These are phyloP conservation scores for Coemansia sp. DNA, from an alignment of 192 early-diverging fungal species.

Conservation along the genomic window DNA sequence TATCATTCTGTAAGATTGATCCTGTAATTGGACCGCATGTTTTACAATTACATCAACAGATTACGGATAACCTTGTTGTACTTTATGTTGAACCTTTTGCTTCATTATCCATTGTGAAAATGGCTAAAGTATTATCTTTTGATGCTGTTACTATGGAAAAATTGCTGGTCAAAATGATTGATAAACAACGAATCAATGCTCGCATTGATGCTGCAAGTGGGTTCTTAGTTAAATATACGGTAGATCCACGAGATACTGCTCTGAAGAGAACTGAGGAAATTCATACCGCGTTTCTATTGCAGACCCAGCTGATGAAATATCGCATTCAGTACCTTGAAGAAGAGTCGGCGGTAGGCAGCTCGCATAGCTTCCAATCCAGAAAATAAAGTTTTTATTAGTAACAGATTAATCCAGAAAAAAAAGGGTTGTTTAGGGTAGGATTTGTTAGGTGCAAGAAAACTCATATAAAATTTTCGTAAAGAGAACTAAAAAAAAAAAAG, in stretches of 20 bases:
- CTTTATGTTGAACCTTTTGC: constrained; percentile 44
- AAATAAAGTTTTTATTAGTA: background rate
- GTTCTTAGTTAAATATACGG: constrained; percentile 29
- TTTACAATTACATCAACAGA: constrained; percentile 6
- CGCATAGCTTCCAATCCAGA: background rate
- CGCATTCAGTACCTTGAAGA: constrained; percentile 46
- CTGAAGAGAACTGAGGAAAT: constrained; percentile 30
- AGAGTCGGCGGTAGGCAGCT: constrained; percentile 9
- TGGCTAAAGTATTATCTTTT: constrained; percentile 37
- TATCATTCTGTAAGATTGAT: constrained; percentile 37
- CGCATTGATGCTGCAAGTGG: constrained; percentile 42
- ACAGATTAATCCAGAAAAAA: background rate
- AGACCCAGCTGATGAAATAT: constrained; percentile 34
- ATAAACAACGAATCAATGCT: constrained; percentile 22
- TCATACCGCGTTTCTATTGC: constrained; percentile 23
- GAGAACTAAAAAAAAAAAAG: background rate
- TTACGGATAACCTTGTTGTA: constrained; percentile 40
- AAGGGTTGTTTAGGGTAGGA: background rate
- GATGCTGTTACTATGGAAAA: constrained; percentile 22
- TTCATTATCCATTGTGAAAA: constrained; percentile 26
- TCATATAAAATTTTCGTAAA: too few relatives aligned
- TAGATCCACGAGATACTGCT: constrained; percentile 33
- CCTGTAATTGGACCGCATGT: constrained; percentile 32
- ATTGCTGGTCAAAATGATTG: constrained; percentile 33
- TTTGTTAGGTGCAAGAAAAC: background rate